These are phyloP conservation scores for Clarireedia homoeocarpa DNA, from an alignment of 2,329 filamentous ascomycete genomes.

Conservation along the genomic window DNA sequence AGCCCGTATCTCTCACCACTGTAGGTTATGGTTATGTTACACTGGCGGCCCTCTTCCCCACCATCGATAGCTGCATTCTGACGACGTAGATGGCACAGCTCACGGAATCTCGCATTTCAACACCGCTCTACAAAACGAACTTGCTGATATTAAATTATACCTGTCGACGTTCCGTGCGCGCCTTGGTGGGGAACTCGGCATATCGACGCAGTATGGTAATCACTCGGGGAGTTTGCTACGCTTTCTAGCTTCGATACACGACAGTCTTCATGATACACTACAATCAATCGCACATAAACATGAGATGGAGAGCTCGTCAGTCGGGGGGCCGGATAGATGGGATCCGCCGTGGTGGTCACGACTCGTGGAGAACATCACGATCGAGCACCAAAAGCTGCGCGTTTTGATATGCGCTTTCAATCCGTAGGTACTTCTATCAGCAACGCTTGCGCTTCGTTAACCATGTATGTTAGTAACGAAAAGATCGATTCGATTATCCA, in stretches of 20 bases:
- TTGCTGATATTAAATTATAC: background rate
- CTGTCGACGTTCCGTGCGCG: background rate
- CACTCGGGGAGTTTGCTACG: background rate
- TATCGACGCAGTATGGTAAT: background rate
- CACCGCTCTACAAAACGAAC: background rate
- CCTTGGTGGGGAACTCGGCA: background rate
- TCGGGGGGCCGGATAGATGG: background rate
- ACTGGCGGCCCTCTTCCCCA: background rate
- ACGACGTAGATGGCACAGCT: background rate
- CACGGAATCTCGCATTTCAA: background rate
- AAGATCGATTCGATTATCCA: background rate
- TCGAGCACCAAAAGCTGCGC: slow-evolving; percentile 2
- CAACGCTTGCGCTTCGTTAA: background rate
- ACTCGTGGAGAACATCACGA: background rate
- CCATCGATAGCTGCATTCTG: background rate
- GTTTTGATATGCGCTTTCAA: slow-evolving; percentile 1
- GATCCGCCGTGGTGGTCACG: too few relatives aligned
- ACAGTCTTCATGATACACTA: background rate
- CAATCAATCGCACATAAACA: background rate
- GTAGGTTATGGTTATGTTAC: background rate
- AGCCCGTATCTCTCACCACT: background rate
- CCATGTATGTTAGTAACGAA: background rate
- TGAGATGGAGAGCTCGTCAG: background rate
- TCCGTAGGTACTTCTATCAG: background rate
- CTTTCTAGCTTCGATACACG: background rate